Conservation (phyloP, 352 stramenopile species). For the Blastocystis sp. region DNA sequence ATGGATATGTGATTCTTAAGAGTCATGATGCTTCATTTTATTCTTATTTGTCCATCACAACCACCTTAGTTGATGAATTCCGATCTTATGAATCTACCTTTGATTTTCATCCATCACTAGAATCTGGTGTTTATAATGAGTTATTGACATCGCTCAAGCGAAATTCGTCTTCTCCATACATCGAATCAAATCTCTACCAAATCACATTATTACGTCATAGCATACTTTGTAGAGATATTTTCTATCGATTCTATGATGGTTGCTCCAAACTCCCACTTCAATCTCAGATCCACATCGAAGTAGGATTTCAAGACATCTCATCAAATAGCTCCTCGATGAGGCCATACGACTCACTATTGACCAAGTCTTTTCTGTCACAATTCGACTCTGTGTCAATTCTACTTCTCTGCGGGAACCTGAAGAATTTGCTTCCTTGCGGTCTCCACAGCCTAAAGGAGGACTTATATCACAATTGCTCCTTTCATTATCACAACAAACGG, state of each 20-base stretch:
- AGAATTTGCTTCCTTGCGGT: too few species aligned
- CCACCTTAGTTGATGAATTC: constrained; percentile 2
- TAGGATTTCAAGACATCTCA: background rate
- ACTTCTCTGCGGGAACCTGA: background rate
- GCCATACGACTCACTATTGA: background rate
- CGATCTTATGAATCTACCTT: constrained; percentile 10
- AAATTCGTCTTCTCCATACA: background rate
- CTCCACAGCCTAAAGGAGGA: too few species aligned
- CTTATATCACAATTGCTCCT: background rate
- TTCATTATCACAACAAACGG: background rate
- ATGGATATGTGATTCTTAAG: constrained; percentile 15
- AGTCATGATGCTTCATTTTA: constrained; percentile 35
- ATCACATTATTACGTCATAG: background rate
- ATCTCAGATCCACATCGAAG: background rate
- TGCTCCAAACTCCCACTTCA: background rate
- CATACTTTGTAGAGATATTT: background rate
- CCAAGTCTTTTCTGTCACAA: background rate
- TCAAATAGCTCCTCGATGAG: background rate
- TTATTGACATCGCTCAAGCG: background rate
- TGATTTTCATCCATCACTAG: background rate
- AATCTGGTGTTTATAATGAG: background rate
- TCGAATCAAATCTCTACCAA: background rate
- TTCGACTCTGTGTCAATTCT: background rate
- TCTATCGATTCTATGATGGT: background rate
- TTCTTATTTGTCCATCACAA: constrained; percentile 41